Conservation (phyloP, 192 early-diverging fungal species). For the Gorgonomyces haynaldii region DNA sequence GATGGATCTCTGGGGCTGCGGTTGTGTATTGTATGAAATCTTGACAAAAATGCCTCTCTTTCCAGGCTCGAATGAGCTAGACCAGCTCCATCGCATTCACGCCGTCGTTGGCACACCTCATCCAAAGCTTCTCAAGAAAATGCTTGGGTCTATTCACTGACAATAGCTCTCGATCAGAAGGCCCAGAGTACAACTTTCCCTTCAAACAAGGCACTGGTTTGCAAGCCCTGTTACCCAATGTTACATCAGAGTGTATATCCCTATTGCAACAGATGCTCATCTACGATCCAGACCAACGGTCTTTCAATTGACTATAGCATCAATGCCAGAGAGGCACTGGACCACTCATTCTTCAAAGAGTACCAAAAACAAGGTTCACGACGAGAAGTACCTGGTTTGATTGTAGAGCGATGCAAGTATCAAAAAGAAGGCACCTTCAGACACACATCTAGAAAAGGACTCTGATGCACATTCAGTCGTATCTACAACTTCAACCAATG, state of each 20-base stretch:
- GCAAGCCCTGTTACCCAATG: constrained; percentile 28
- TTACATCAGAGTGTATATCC: constrained; percentile 31
- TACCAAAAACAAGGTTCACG: neutral
- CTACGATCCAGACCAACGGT: constrained; percentile 44
- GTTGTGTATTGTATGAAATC: constrained; percentile 51
- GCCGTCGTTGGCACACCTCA: constrained; percentile 45
- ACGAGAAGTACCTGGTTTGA: neutral
- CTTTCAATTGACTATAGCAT: constrained; percentile 17
- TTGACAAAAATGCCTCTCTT: constrained; percentile 42
- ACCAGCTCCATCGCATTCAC: constrained; percentile 51
- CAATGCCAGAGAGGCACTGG: constrained; percentile 28
- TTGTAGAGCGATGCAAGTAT: neutral
- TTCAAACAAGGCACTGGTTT: constrained; percentile 39
- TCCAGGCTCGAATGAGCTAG: constrained; percentile 48
- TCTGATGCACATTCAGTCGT: constrained; percentile 3
- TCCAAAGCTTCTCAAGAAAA: constrained; percentile 33
- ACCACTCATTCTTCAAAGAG: constrained; percentile 34
- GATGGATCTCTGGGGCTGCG: constrained; percentile 54
- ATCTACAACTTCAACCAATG: neutral
- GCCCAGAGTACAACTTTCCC: constrained; percentile 41
- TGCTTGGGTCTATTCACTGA: constrained; percentile 29
- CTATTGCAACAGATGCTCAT: constrained; percentile 30
- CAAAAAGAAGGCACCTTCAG: neutral
- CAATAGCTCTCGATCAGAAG: constrained; percentile 17
- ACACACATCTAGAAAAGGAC: neutral